These are phyloP conservation scores for Arxiozyma heterogenica DNA, from an alignment of 1,139 yeast genomes.

Conservation along the genomic window DNA sequence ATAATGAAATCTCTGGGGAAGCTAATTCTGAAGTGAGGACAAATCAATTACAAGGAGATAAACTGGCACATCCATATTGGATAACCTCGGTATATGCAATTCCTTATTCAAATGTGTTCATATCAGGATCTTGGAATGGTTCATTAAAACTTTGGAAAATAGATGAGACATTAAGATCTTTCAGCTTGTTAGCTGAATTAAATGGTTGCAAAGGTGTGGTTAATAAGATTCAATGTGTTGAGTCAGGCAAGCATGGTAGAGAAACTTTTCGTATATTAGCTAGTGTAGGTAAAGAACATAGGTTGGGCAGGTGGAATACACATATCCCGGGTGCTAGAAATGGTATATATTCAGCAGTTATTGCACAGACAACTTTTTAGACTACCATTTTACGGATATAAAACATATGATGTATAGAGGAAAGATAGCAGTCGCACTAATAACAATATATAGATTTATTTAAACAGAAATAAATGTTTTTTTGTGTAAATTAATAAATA, in stretches of 20 bases:
- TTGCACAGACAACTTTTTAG: constrained; percentile 14
- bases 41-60: constrained; percentile 47
- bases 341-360: constrained; percentile 40
- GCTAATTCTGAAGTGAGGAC: constrained; percentile 34
- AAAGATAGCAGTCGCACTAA: neutral
- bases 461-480: too few species aligned
- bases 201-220: constrained; percentile 63
- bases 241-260: constrained; percentile 40
- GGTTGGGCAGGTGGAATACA: constrained; percentile 73
- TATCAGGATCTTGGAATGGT: constrained; percentile 88
- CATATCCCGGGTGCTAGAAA: constrained; percentile 40
- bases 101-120: constrained; percentile 81
- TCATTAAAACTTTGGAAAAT: constrained; percentile 67
- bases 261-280: constrained; percentile 52
- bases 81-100: constrained; percentile 74
- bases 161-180: constrained; percentile 52
- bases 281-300: constrained; percentile 72
- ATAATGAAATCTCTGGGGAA: constrained; percentile 64
- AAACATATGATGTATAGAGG: neutral
- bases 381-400: neutral
- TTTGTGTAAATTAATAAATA: neutral
- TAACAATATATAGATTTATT: neutral
- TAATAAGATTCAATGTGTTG: constrained; percentile 59
- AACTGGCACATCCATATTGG: constrained; percentile 62
- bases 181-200: constrained; percentile 46